Percentiles rank a stretch among this genome's conserved stretches.
These are phyloP conservation scores for Hondaea fermentalgiana DNA, from an alignment of 108 stramenopile genomes.

Conservation along the genomic window DNA sequence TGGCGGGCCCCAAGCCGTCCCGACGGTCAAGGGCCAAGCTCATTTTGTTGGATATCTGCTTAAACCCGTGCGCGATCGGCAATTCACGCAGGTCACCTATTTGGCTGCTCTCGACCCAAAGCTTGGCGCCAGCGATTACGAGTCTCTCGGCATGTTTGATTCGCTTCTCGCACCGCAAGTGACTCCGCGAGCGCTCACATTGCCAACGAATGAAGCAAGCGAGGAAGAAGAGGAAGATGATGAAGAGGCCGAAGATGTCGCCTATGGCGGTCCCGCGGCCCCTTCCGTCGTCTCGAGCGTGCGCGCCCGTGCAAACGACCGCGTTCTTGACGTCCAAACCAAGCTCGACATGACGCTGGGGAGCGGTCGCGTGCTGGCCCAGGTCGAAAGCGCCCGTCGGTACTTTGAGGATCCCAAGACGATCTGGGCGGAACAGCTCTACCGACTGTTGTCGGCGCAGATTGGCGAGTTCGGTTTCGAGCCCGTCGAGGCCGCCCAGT, in stretches of 20 bases:
- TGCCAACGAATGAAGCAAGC: neutral
- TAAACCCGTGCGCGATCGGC: neutral
- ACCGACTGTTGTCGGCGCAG: neutral
- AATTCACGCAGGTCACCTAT: neutral
- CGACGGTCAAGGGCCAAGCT: neutral
- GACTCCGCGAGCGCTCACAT: neutral
- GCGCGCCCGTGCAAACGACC: neutral
- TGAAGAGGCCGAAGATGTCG: neutral
- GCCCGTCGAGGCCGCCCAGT: neutral
- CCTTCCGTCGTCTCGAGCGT: neutral
- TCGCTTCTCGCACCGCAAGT: neutral
- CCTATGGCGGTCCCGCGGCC: neutral
- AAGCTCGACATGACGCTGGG: neutral
- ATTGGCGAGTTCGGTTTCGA: slow-evolving; percentile 1
- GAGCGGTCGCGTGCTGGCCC: neutral
- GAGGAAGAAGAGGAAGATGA: neutral
- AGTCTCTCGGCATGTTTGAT: neutral
- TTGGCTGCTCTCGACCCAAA: neutral
- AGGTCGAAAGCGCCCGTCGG: neutral
- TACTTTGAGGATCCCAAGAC: slow-evolving; percentile 7
- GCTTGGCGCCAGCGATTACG: neutral
- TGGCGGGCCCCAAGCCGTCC: neutral
- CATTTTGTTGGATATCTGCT: neutral
- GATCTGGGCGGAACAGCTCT: neutral
- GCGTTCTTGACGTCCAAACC: neutral